Evolutionary conservation across 2,329 filamentous ascomycete genomes (phyloP).

Genomic region (Microcera coccophila): DNA sequence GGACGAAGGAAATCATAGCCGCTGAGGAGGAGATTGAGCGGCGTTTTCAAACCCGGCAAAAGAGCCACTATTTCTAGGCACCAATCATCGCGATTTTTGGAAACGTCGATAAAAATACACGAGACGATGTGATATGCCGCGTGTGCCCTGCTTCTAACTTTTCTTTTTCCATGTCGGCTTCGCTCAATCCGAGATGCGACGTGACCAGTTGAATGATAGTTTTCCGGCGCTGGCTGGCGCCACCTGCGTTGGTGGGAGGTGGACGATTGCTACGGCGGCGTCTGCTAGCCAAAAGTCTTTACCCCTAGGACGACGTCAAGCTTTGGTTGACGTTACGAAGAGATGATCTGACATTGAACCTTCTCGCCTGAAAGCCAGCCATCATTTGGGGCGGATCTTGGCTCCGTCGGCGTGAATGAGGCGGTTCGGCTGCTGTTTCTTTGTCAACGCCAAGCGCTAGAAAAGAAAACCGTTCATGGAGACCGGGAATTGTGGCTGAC

Average conservation of each 20-base stretch:
- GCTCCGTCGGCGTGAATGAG: neutral
- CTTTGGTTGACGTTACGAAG: neutral
- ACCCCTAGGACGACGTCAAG: neutral
- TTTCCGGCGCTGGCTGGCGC: slow-evolving; percentile 4
- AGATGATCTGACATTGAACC: neutral
- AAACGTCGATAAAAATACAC: slow-evolving; percentile 14
- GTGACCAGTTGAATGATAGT: slow-evolving; percentile 1
- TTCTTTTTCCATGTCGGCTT: slow-evolving; percentile 9
- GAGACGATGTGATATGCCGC: slow-evolving; percentile 7
- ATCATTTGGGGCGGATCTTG: too few relatives aligned
- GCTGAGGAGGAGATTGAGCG: too few relatives aligned
- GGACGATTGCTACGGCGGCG: neutral
- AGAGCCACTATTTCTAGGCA: neutral
- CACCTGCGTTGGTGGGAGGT: neutral
- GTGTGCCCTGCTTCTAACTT: slow-evolving; percentile 7
- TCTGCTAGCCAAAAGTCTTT: neutral
- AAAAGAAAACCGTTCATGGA: slow-evolving; percentile 14
- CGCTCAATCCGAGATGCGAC: slow-evolving; percentile 1
- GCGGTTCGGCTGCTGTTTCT: neutral
- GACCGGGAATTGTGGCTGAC: slow-evolving; percentile 12
- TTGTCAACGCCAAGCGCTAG: slow-evolving; percentile 3
- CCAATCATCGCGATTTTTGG: neutral
- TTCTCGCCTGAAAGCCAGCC: neutral
- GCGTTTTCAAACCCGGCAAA: too few relatives aligned
- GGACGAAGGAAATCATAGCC: too few relatives aligned